These are phyloP conservation scores for Colletotrichum siamense DNA, from an alignment of 2,329 filamentous ascomycete species.

Conservation along the genomic window DNA sequence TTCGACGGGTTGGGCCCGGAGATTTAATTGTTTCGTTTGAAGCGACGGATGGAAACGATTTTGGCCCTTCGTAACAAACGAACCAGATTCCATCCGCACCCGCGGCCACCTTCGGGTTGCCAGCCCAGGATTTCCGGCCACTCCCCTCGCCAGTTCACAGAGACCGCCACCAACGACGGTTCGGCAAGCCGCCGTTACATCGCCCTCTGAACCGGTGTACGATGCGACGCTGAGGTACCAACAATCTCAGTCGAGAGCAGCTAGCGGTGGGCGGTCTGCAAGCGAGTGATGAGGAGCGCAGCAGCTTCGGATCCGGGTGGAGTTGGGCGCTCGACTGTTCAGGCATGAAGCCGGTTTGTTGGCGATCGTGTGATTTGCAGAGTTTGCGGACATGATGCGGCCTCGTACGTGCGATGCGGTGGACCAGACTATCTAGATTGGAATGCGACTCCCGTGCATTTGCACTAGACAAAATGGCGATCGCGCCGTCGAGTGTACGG, in stretches of 20 bases:
- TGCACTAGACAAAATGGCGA: neutral
- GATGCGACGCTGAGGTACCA: neutral
- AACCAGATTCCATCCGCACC: neutral
- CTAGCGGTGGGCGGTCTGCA: neutral
- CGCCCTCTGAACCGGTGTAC: neutral
- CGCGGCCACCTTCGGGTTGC: neutral
- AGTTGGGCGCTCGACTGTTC: neutral
- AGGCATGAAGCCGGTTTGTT: slow-evolving; percentile 1
- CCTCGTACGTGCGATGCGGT: neutral
- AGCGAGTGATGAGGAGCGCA: neutral
- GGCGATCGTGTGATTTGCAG: neutral
- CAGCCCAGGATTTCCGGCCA: neutral
- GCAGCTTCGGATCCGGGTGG: neutral
- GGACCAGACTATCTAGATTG: neutral
- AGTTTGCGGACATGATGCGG: neutral
- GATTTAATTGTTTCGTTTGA: slow-evolving; percentile 20
- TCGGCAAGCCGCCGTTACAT: slow-evolving; percentile 15
- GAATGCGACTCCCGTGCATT: neutral
- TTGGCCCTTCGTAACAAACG: neutral
- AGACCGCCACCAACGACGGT: neutral
- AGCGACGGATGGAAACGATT: neutral
- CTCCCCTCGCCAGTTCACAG: neutral
- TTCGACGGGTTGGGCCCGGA: neutral
- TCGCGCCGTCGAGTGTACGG: neutral
- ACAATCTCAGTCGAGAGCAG: neutral